Percentiles rank a stretch among this genome's conserved stretches.
Evolutionary conservation across 306 rosid species (phyloP).

Genomic region (Rosa persica): DNA sequence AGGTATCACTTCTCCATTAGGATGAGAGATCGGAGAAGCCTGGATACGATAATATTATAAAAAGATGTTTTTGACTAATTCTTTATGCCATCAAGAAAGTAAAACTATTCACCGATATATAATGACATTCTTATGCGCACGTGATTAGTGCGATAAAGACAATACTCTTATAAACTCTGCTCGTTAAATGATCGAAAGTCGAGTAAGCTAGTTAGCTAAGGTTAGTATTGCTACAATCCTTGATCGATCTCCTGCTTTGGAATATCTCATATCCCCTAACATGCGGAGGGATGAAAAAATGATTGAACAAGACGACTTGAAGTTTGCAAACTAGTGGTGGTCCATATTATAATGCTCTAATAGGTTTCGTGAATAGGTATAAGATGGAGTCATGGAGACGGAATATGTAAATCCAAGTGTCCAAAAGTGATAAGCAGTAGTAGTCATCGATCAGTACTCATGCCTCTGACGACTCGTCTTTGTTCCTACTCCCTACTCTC

Average conservation of each 20-base stretch:
- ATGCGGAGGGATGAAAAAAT: conserved; percentile 50
- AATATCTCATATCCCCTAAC: conserved; percentile 36
- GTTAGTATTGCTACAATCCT: not conserved
- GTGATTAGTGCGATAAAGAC: not conserved
- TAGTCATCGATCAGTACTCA: conserved; percentile 39
- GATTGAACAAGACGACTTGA: conserved; percentile 54
- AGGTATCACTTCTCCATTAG: no score
- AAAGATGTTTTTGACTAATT: not conserved
- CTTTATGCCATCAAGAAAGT: not conserved
- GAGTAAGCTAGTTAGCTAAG: not conserved
- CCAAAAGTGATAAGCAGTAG: conserved; percentile 29
- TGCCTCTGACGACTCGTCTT: conserved; percentile 57
- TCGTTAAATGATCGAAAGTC: not conserved
- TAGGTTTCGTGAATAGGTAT: conserved; percentile 8
- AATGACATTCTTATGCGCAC: not conserved
- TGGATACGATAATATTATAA: not conserved
- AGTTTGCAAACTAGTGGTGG: conserved; percentile 48
- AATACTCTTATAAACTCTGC: not conserved
- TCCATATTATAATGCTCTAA: conserved; percentile 28
- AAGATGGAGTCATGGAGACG: not conserved
- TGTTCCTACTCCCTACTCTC: conserved; percentile 32
- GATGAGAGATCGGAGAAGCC: not conserved
- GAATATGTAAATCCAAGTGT: not conserved
- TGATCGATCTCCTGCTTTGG: conserved; percentile 25
- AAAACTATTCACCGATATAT: no score